Evolutionary conservation across 352 stramenopile genomes (phyloP), one percentile per base, ranked within the genome.

Genomic region (Globisporangium yorkense): DNA sequence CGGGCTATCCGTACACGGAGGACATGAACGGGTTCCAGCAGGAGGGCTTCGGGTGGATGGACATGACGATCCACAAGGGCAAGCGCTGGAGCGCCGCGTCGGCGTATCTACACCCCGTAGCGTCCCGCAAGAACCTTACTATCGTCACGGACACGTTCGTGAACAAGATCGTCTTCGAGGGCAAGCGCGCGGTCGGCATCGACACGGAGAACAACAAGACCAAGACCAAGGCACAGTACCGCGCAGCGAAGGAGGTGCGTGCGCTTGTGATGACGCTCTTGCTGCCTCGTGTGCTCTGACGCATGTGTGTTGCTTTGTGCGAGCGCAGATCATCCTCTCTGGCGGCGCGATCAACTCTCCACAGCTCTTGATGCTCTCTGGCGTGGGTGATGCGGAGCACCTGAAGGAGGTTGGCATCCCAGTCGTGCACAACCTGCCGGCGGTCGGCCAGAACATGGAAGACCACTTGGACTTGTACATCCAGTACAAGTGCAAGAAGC

Each of bases 11-110:
- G 1, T 92, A 92, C 65, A 95, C 85, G 9, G 79, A 94, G 8
- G 88, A 95, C 62, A 96, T 93, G 81, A 96, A 96, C 61, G 87
- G 86, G 24, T 96, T 83, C 64, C 81, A 91, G 63, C 85, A 96
- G 65, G 86, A 95, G 63, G 86, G 85, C 20, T 96, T 96, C 50
- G 87, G 87, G n/a, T 94, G 80, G 71, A 95, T 96, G 81, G 87
- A 96, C 64, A 88, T 84, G 80, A 96, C 85, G 16, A 71, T 96
- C 39, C 71, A 80, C 62, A 89, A 93, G 55, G 87, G 87, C 27
- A 64, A 72, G 56, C 85, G 87, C 29, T 96, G 85, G 83, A 94
- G 79, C 54, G 77, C 87, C 2, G 70, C 87, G 0, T 73, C 79
- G 0, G 85, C 80, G 31, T 96, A 96, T 49, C 55, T 96, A 54